A percentile compares a stretch with the other conserved stretches of the same genome.
Conservation (phyloP, 345 rosid species). For the Geranium brycei region DNA sequence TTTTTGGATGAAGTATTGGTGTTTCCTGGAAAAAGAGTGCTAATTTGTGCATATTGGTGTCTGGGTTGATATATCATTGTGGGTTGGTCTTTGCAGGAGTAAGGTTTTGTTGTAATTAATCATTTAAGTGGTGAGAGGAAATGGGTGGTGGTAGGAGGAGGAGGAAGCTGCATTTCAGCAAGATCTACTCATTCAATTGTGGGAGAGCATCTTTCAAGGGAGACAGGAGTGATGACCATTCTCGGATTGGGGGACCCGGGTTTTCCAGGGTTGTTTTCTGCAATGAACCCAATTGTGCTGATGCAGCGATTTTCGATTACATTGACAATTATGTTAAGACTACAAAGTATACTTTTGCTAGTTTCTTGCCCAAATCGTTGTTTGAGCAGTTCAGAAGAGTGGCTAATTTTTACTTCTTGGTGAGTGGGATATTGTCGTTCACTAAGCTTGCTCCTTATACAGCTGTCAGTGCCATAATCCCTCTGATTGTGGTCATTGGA, state of each 20-base stretch:
- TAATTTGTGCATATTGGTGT: background rate
- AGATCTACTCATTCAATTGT: conserved; percentile 53
- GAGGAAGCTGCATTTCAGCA: conserved; percentile 47
- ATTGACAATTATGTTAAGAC: conserved; percentile 51
- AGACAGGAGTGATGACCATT: conserved; percentile 24
- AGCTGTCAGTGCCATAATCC: conserved; percentile 60
- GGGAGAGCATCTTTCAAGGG: conserved; percentile 28
- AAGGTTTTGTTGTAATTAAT: background rate
- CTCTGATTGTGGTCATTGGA: conserved; percentile 57
- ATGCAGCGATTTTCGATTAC: conserved; percentile 37
- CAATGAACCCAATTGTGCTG: conserved; percentile 59
- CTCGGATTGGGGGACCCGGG: conserved; percentile 69
- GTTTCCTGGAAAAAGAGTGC: background rate
- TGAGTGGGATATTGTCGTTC: conserved; percentile 54
- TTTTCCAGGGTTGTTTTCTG: conserved; percentile 69
- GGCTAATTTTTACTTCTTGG: conserved; percentile 80
- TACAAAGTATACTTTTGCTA: conserved; percentile 55
- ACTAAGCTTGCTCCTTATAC: conserved; percentile 68
- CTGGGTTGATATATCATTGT: too few species aligned
- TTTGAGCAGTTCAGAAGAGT: conserved; percentile 97
- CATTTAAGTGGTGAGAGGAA: background rate
- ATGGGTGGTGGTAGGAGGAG: conserved; percentile 42
- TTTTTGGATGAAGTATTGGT: background rate
- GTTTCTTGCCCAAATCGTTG: conserved; percentile 80
- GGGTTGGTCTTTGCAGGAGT: background rate